Base-by-base conservation (phyloP, 2,329 filamentous ascomycete species). In the Cephalotrichum gorgonifer region DNA sequence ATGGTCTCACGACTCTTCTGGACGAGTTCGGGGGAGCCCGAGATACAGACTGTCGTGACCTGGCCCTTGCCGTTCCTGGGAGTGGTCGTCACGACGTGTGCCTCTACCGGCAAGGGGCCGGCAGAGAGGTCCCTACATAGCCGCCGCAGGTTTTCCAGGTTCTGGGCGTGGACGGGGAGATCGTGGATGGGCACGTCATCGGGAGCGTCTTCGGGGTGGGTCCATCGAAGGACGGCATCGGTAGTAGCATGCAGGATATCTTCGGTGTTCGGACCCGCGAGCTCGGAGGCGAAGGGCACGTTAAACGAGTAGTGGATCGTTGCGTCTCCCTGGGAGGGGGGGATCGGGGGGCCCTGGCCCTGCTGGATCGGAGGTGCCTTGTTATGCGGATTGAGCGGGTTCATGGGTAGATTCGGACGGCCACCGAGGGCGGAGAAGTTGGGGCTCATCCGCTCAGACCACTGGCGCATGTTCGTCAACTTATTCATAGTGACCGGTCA, bases 241-340 rank as follows among this genome's bases (percentile, higher is more conserved):
- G 83, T 81, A 54, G 87, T 95, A 54, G 91, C 89, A 69, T 96
- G 91, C 53, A 97, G 79, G 60, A 98, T 88, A 67, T 97, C 90
- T 66, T 96, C 89, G 57, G 86, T 86, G 61, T 97, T 89, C 54
- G 93, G 93, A 30, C 93, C 93, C 54, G 87, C 80, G 53, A 98
- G 81, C 60, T 91, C 91, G 55, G 88, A 95, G 57, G 89, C 84
- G 69, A 97, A 96, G 53, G 93, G 93, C 44, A 98, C 86, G 64
- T 96, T 97, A 81, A 98, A 97, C 55, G 88, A 91, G 65, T 95
- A 85, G 67, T 94, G 88, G 67, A 97, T 87, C 56, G 81, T 82
- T 47, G 83, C 75, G 64, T 91, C 86, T 54, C 83, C 74, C 55
- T 85, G 82, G 51, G 85, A 80, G 56, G 85, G 82, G 58, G 82